Evolutionary conservation across 257 asterid species (phyloP).

Genomic region (Jacaranda mimosifolia): DNA sequence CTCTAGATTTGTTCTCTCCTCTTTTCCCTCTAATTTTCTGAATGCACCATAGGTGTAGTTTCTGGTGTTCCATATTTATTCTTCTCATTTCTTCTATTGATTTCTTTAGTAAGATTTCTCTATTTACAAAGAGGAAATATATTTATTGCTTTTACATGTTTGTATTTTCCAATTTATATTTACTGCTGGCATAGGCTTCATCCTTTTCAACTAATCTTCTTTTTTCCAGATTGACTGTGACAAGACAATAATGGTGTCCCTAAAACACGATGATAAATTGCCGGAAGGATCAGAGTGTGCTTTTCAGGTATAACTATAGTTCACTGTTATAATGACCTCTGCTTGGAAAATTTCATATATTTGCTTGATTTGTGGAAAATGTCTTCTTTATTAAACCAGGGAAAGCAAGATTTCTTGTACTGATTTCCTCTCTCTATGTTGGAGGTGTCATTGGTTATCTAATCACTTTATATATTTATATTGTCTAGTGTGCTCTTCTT

Average conservation of each 20-base stretch:
- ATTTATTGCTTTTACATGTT: background rate
- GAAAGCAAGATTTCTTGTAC: conserved; percentile 9
- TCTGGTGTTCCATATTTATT: background rate
- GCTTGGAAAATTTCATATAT: conserved; percentile 4
- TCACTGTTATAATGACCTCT: conserved; percentile 20
- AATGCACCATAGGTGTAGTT: conserved; percentile 2
- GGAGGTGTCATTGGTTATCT: conserved; percentile 17
- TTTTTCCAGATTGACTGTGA: conserved; percentile 85
- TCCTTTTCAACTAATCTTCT: conserved; percentile 34
- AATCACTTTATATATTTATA: conserved; percentile 34
- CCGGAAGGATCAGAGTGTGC: conserved; percentile 95
- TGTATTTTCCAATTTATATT: conserved; percentile 18
- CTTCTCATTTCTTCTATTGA: conserved; percentile 7
- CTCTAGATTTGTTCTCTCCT: conserved; percentile 11
- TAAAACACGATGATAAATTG: conserved; percentile 94
- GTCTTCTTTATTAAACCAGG: background rate
- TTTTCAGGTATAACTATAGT: conserved; percentile 73
- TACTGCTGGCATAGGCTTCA: background rate
- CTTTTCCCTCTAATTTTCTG: background rate
- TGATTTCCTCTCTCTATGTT: background rate
- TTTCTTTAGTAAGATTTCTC: conserved; percentile 13
- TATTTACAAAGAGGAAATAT: background rate
- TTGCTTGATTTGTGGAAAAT: conserved; percentile 20
- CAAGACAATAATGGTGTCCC: conserved; percentile 92
- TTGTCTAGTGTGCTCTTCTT: conserved; percentile 88